phyloP scores from a whole-genome alignment of 2,329 filamentous ascomycete genomes.

The Passalora sequoiae region DNA sequence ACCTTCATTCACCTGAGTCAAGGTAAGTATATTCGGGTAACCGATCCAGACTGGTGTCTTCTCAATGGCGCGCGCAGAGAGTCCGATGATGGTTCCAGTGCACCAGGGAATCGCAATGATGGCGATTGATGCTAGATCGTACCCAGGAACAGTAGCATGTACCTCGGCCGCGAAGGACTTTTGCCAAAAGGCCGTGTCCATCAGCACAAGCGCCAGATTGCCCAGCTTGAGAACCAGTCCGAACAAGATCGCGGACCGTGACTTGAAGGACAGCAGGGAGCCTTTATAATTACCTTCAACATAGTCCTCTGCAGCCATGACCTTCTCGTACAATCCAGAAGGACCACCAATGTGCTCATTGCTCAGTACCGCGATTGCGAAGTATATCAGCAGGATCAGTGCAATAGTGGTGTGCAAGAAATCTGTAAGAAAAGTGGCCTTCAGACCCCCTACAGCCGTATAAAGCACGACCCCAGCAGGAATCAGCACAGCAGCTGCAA shows the following conservation, averaged over 20 bases:
- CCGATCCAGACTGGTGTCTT: conserved; percentile 44
- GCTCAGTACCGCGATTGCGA: conserved; percentile 43
- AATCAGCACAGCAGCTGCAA: conserved; percentile 45
- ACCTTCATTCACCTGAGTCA: conserved; percentile 40
- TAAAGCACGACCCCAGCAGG: conserved; percentile 47
- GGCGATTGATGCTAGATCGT: conserved; percentile 43
- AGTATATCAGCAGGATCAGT: conserved; percentile 47
- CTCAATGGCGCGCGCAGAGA: conserved; percentile 43
- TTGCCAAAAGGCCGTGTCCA: conserved; percentile 52
- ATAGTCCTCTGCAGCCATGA: conserved; percentile 41
- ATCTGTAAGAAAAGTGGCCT: conserved; percentile 48
- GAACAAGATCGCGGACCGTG: conserved; percentile 36
- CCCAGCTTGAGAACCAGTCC: conserved; percentile 47
- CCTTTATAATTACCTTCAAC: conserved; percentile 46
- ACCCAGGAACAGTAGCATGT: conserved; percentile 42
- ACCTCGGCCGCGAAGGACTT: conserved; percentile 49
- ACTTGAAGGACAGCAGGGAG: conserved; percentile 48
- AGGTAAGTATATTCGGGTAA: conserved; percentile 40
- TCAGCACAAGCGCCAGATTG: conserved; percentile 47
- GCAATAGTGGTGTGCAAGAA: conserved; percentile 47
- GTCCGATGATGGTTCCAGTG: conserved; percentile 44
- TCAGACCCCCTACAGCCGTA: conserved; percentile 46
- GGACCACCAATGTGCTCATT: conserved; percentile 42
- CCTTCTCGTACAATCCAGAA: conserved; percentile 44
- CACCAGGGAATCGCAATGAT: conserved; percentile 48